phyloP scores from a whole-genome alignment of 2,329 filamentous ascomycete species.

The Microascus cirrosus region DNA sequence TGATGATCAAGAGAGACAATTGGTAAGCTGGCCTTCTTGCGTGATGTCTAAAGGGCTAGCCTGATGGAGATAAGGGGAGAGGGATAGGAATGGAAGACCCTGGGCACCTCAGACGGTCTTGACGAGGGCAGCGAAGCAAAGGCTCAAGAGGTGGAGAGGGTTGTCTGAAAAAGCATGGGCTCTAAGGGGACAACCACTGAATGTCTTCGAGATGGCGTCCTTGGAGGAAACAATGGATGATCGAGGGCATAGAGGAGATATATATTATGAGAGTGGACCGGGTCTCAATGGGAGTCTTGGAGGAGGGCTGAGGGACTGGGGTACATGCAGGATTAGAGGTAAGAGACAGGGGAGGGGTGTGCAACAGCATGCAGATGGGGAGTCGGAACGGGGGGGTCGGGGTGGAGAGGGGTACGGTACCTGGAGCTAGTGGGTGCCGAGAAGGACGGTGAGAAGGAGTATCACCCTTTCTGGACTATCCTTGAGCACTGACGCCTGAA shows the following conservation, averaged over 20 bases:
- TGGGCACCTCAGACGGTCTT: neutral
- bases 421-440: constrained; percentile 4
- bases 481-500: neutral
- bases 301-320: constrained; percentile 3
- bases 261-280: constrained; percentile 3
- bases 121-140: neutral
- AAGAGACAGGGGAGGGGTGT: neutral
- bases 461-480: neutral
- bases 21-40: neutral
- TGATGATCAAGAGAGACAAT: neutral
- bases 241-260: constrained; percentile 1
- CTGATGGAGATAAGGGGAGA: neutral
- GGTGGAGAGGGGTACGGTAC: constrained; percentile 1
- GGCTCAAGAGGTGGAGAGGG: neutral
- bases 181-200: neutral
- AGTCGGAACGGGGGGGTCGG: neutral
- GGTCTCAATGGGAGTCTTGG: neutral
- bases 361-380: neutral
- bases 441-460: neutral
- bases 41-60: neutral
- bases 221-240: neutral
- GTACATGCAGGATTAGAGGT: neutral
- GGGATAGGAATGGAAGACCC: neutral
- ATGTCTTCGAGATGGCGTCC: neutral
- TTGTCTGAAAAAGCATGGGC: neutral